Evolutionary conservation across 2,329 filamentous ascomycete species (phyloP).

Genomic region (Escovopsis sp.): DNA sequence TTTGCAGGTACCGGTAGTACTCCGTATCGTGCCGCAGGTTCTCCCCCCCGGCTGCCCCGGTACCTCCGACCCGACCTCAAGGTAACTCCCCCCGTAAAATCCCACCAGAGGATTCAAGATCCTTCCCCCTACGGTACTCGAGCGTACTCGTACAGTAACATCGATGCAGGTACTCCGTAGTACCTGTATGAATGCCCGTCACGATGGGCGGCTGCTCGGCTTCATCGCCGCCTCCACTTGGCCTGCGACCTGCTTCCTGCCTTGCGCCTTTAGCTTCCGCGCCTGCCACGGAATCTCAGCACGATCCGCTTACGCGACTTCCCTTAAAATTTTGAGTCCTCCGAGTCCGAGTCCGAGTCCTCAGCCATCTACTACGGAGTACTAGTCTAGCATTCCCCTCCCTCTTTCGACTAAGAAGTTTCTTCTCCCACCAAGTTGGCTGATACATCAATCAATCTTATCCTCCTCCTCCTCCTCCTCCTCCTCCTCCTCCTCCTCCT

Average conservation of each 20-base stretch:
- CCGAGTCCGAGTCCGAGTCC: no score
- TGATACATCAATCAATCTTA: neutral
- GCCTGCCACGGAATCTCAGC: constrained; percentile 13
- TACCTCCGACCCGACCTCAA: no score
- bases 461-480: constrained; percentile 1
- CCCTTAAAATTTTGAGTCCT: neutral
- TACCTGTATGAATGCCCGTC: constrained; percentile 3
- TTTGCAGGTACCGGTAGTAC: no score
- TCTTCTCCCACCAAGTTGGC: neutral
- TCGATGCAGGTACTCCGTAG: no score
- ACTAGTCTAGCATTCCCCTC: neutral
- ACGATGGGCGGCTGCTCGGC: constrained; percentile 7
- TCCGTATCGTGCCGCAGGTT: no score
- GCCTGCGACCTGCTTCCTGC: no score
- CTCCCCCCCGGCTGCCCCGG: no score
- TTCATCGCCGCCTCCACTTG: constrained; percentile 3
- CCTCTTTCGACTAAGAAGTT: neutral
- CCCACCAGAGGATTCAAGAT: no score
- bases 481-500: neutral
- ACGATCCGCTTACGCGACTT: constrained; percentile 11
- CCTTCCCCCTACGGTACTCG: no score
- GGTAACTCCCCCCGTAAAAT: no score
- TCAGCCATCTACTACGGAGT: no score
- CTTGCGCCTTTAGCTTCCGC: constrained; percentile 3
- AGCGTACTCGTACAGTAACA: no score